Base-by-base conservation (phyloP, 2,329 filamentous ascomycete genomes). In the Epichloe hybrida region DNA sequence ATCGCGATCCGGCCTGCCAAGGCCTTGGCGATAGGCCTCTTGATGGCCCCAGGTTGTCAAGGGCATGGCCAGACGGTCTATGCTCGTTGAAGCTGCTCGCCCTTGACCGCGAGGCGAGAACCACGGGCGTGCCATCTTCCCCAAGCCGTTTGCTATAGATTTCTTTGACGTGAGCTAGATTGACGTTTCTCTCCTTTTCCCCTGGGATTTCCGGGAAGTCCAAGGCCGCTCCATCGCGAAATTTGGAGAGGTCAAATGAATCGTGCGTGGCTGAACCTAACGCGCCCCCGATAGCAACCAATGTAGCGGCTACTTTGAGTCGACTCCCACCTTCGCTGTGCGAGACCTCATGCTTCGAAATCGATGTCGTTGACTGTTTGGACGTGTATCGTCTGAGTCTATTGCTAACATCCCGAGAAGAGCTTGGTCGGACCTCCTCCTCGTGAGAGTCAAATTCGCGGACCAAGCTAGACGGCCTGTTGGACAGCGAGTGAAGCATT, bases 141-240 rank as follows among this genome's bases (percentile, higher is more conserved):
- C 68, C 63, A 15, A 61, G 61, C 9, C 51, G 56, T 4, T 54
- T 59, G 39, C 69, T 71, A 51, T 72, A 79, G 4, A 59, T 57
- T 34, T 67, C 62, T 44, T 63, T 66, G 23, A 73, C 69, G 3
- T 64, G 55, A 17, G 53, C 48, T 1, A 79, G 58, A 0, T 60
- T 56, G 1, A 27, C 3, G 31, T 56, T 57, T 20, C 51, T 50
- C 38, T 48, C 39, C 5, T 11, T 13, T 55, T 82, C 78, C 2
- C 76, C 79, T 0, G 79, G 79, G 0, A 79, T 66, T 50, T 74
- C 70, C 0, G 79, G 79, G 46, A 73, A 83, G n/a, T 69, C 66
- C n/a, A 63, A 59, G 3, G 73, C 72, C 42, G 64, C 65, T 17
- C 73, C 70, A 4, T 62, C 63, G 46, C 69, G 69, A 56, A 78